Conservation (phyloP, 108 stramenopile genomes). For the Skeletonema grethae region DNA sequence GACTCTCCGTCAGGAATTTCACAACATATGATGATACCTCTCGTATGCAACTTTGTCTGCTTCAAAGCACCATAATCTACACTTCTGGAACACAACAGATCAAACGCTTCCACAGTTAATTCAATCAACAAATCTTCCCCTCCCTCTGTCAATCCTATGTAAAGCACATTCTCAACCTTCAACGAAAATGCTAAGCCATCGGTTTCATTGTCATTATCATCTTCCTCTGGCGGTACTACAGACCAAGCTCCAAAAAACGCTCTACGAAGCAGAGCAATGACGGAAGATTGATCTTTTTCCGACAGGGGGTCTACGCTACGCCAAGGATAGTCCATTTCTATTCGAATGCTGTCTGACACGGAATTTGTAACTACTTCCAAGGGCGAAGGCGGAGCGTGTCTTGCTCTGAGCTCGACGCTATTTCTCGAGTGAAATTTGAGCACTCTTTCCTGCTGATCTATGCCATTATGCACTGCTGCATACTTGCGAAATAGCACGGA, state of each 20-base stretch:
- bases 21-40: constrained; percentile 82
- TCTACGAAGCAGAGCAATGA: constrained; percentile 58
- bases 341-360: constrained; percentile 13
- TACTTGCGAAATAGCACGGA: constrained; percentile 58
- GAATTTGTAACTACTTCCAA: constrained; percentile 3
- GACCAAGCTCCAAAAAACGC: constrained; percentile 43
- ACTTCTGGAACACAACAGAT: constrained; percentile 42
- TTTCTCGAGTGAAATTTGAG: constrained; percentile 33
- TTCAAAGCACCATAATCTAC: constrained; percentile 56
- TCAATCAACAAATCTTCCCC: constrained; percentile 68
- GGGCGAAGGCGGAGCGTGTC: constrained; percentile 10
- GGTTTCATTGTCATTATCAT: constrained; percentile 16
- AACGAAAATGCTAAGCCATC: constrained; percentile 14
- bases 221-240: constrained; percentile 9
- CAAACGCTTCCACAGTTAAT: constrained; percentile 62
- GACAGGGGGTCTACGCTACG: constrained; percentile 25
- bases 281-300: constrained; percentile 17
- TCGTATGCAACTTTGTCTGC: constrained; percentile 60
- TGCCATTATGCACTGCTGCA: constrained; percentile 50
- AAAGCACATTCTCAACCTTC: constrained; percentile 39
- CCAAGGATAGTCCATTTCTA: constrained; percentile 40
- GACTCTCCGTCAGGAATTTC: background rate
- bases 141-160: constrained; percentile 62
- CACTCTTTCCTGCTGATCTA: constrained; percentile 30
- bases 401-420: constrained; percentile 11